Base-by-base conservation (phyloP, 805 yeast species). In the Saccharomycopsis fermentans region DNA sequence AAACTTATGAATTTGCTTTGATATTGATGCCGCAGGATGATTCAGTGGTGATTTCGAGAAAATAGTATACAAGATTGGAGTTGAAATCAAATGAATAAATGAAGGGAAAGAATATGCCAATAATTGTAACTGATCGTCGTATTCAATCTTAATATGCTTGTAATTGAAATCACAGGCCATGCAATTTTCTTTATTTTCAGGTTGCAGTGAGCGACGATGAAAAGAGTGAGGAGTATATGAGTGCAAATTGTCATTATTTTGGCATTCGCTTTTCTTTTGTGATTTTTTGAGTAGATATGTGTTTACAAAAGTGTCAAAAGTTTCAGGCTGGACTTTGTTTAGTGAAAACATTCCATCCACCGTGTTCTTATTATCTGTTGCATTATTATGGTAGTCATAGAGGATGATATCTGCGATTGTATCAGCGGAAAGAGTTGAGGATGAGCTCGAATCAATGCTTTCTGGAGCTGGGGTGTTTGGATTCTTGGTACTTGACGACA, bases 261-360 rank as follows among this genome's bases (percentile, higher is more conserved):
- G 8, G 12, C n/a, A n/a, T n/a, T 12, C 14, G 9, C n/a, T 12
- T 21, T 43, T 24, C 24, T 43, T 9, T 43, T 16, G 21, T 16
- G 43, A 43, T 24, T 55, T 56, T 6, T 35, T 32, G 4, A 19
- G 12, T 9, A 57, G 34, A 54, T 55, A 57, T n/a, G 61, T 56
- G 1, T 61, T 59, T 6, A 65, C 55, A 56, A 66, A 67, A 39
- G 59, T 58, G 34, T 67, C 61, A 16, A 57, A 58, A 5, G 62
- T 54, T 35, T 61, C 63, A 11, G 27, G 47, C 5, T 48, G 16
- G 8, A 60, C 58, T 24, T 52, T 36, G 26, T 56, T 55, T 17
- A 60, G 56, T 14, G 54, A 17, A 40, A 55, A 60, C 24, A 60
- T 37, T 17, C 51, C 52, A 40, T 60, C 63, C 1, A 24, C 39